These are phyloP conservation scores for Malus hybrid DNA, from an alignment of 331 rosid genomes.

Conservation along the genomic window DNA sequence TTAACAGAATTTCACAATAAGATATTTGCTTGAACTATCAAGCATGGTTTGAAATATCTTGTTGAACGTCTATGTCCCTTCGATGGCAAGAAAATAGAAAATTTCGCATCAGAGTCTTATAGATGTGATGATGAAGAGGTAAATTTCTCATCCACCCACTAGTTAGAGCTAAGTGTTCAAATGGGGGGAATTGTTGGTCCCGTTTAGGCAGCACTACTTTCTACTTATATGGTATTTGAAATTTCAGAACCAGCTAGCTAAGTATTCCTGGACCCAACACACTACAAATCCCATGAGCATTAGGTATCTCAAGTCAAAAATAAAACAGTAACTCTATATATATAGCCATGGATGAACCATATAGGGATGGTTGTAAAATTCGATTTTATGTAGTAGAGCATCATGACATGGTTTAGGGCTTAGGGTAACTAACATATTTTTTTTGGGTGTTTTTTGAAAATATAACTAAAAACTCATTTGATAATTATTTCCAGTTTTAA, in stretches of 20 bases:
- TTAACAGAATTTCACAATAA: background rate
- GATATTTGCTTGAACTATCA: background rate
- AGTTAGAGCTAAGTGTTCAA: background rate
- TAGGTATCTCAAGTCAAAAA: background rate
- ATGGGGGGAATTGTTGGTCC: background rate
- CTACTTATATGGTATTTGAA: background rate
- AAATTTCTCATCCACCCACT: slow-evolving; percentile 8
- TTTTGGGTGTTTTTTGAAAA: too few species aligned
- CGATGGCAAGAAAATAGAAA: slow-evolving; percentile 22
- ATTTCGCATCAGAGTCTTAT: slow-evolving; percentile 14
- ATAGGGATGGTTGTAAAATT: too few species aligned
- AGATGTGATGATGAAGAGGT: slow-evolving; percentile 13
- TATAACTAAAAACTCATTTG: background rate
- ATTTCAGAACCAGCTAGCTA: background rate
- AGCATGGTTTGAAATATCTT: slow-evolving; percentile 4
- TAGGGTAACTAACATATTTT: too few species aligned
- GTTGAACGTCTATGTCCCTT: slow-evolving; percentile 27
- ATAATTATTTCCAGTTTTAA: too few species aligned
- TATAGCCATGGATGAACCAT: background rate
- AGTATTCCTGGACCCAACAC: background rate
- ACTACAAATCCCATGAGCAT: background rate
- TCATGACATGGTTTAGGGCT: too few species aligned
- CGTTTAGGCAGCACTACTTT: background rate
- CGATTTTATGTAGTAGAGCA: too few species aligned
- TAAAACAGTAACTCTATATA: background rate